phyloP scores from a whole-genome alignment of 129 eudicot genomes.

The Saposhnikovia divaricata region DNA sequence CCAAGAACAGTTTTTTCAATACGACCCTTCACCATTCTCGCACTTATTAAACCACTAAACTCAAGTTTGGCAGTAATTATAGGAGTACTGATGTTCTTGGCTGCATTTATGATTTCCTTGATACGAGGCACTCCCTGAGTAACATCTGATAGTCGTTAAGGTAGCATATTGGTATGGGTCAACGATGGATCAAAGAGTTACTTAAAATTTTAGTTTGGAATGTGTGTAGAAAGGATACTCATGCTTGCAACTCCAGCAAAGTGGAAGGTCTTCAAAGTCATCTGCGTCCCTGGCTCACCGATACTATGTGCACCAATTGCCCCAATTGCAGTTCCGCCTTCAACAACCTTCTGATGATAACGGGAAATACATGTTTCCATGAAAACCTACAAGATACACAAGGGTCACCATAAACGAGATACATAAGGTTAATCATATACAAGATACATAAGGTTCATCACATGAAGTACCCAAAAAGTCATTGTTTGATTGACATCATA shows the following conservation, averaged over 20 bases:
- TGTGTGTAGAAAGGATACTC: conserved; percentile 66
- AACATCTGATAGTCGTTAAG: conserved; percentile 64
- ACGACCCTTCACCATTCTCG: conserved; percentile 59
- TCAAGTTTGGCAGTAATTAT: conserved; percentile 64
- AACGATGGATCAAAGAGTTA: conserved; percentile 2
- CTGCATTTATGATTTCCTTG: conserved; percentile 85
- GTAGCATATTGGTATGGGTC: conserved; percentile 15
- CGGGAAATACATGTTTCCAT: conserved; percentile 69
- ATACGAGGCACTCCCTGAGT: conserved; percentile 98
- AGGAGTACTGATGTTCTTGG: conserved; percentile 86
- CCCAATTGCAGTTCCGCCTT: conserved; percentile 90
- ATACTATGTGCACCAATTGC: conserved; percentile 99
- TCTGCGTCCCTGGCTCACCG: conserved; percentile 99
- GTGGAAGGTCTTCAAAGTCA: conserved; percentile 95
- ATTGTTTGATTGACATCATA: not conserved
- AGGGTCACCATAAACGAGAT: not conserved
- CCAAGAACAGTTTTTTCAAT: conserved; percentile 80
- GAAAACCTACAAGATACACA: conserved; percentile 45
- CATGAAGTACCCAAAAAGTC: not conserved
- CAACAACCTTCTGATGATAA: conserved; percentile 61
- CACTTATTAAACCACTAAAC: conserved; percentile 29
- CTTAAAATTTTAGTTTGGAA: not conserved
- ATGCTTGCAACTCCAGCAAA: conserved; percentile 99
- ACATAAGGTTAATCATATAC: not conserved
- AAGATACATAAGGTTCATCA: not conserved